Evolutionary conservation across 306 rosid genomes (phyloP).

Genomic region (Fragaria ananassa): DNA sequence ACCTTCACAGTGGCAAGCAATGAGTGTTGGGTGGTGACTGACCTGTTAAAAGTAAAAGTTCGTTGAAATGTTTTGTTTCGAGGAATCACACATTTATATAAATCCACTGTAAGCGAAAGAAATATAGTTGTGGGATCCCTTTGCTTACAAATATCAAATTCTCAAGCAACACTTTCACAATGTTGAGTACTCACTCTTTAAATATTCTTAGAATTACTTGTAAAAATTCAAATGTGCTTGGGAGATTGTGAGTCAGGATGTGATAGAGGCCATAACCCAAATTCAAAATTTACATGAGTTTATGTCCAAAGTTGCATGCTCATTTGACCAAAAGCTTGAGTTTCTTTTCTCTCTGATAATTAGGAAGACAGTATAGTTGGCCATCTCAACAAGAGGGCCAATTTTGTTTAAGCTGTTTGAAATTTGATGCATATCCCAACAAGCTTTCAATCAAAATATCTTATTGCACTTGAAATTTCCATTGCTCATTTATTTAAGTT

Average conservation of each 20-base stretch:
- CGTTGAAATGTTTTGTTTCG: not conserved
- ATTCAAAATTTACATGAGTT: no score
- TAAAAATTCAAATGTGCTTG: not conserved
- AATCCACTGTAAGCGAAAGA: not conserved
- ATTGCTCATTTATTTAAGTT: conserved; percentile 41
- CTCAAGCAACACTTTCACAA: not conserved
- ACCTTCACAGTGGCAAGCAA: conserved; percentile 98
- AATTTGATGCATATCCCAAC: conserved; percentile 3
- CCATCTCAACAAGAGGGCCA: not conserved
- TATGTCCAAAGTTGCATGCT: not conserved
- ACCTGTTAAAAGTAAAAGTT: conserved; percentile 59
- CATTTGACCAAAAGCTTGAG: not conserved
- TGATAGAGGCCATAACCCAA: no score
- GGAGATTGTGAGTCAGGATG: no score
- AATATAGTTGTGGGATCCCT: not conserved
- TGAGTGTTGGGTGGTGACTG: conserved; percentile 94
- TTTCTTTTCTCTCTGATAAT: not conserved
- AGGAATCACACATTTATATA: not conserved
- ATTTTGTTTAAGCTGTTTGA: not conserved
- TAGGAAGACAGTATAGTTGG: not conserved
- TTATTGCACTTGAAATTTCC: not conserved
- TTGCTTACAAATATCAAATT: not conserved
- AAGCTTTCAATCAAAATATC: not conserved
- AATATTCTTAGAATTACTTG: not conserved
- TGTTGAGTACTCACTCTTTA: no score